Conservation (phyloP, 2,329 filamentous ascomycete species). For the Bipolaris bicolor region DNA sequence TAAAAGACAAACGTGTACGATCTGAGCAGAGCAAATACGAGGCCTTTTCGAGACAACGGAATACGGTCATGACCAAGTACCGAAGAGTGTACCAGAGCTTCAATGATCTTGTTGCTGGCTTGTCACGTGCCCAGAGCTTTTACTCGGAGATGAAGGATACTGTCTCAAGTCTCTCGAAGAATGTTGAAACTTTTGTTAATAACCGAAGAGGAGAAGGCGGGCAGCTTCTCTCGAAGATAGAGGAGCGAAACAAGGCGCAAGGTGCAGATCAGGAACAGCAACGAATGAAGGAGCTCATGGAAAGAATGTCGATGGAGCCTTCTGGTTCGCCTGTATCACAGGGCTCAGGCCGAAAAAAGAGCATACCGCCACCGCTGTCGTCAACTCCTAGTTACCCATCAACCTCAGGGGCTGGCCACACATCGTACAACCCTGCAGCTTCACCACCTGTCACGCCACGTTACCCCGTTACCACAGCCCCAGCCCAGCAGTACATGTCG, state of each 20-base stretch:
- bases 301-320: slow-evolving; percentile 85
- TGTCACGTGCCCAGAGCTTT: slow-evolving; percentile 88
- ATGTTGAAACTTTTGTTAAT: slow-evolving; percentile 95
- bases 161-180: slow-evolving; percentile 88
- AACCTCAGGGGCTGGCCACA: slow-evolving; percentile 36
- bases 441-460: slow-evolving; percentile 56
- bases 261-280: slow-evolving; percentile 85
- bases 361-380: slow-evolving; percentile 51
- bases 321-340: slow-evolving; percentile 44
- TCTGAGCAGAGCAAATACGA: slow-evolving; percentile 97
- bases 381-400: slow-evolving; percentile 45
- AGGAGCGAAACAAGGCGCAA: slow-evolving; percentile 74
- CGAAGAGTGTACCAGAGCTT: slow-evolving; percentile 92
- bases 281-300: slow-evolving; percentile 87
- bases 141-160: slow-evolving; percentile 96
- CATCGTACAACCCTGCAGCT: slow-evolving; percentile 59
- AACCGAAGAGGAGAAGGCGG: slow-evolving; percentile 91
- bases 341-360: slow-evolving; percentile 39
- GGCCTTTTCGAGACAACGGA: slow-evolving; percentile 79
- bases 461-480: slow-evolving; percentile 48
- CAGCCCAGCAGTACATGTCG: slow-evolving; percentile 43
- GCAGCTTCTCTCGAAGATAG: slow-evolving; percentile 86
- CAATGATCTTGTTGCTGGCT: slow-evolving; percentile 82
- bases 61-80: slow-evolving; percentile 82
- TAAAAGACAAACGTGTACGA: slow-evolving; percentile 92